Conservation (phyloP, 176 grass and related monocot species). For the Miscanthus lutarioriparius region DNA sequence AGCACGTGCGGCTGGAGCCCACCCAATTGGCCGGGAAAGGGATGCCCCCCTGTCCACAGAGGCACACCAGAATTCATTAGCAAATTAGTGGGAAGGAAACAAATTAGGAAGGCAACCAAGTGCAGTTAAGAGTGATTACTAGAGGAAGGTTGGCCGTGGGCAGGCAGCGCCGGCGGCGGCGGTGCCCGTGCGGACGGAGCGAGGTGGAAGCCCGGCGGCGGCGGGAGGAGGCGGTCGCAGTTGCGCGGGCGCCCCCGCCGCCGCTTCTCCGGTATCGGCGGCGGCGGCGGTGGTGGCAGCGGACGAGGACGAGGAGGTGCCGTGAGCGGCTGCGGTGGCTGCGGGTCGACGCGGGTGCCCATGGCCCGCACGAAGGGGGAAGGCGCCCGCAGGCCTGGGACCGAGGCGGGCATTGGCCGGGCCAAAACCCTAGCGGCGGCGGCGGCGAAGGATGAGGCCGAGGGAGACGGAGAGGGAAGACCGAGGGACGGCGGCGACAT, state of each 20-base stretch:
- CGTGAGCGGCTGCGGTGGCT: constrained; percentile 17
- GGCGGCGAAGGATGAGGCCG: not conserved
- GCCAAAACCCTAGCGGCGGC: constrained; percentile 3
- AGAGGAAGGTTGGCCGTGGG: constrained; percentile 7
- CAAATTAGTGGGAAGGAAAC: not conserved
- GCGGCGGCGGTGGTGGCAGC: not conserved
- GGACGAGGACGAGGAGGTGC: not conserved
- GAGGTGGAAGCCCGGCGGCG: constrained; percentile 30
- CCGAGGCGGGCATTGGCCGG: not conserved
- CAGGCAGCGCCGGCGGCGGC: constrained; percentile 26
- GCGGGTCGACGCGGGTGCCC: constrained; percentile 49
- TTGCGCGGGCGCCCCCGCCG: constrained; percentile 43
- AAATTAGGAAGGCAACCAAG: not conserved
- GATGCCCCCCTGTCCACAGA: constrained; percentile 11
- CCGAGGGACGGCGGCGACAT: not conserved
- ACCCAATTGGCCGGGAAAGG: not conserved
- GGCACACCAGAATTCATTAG: not conserved
- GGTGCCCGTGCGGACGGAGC: not conserved
- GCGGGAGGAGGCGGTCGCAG: constrained; percentile 27
- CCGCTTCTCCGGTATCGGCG: not conserved
- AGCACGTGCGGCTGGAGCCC: constrained; percentile 47
- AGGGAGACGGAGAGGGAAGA: not conserved
- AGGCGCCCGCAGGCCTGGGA: constrained; percentile 40
- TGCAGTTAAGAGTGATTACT: not conserved
- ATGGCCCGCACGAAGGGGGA: constrained; percentile 55